Evolutionary conservation across 1,139 yeast species (phyloP).

Genomic region (Taiozyma sp.): DNA sequence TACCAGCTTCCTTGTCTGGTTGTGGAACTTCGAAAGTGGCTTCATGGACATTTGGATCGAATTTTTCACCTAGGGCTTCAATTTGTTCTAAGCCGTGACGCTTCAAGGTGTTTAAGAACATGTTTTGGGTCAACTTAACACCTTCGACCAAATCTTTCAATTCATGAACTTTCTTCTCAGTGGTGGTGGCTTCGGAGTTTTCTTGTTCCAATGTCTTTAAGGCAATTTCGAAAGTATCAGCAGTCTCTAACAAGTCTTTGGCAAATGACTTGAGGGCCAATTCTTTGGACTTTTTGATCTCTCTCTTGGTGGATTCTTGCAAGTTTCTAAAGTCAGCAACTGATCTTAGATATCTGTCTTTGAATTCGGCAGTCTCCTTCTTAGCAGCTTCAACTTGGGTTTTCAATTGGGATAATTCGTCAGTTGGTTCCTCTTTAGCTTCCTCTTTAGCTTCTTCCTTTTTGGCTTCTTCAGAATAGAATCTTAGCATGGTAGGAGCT

Average conservation of each 20-base stretch:
- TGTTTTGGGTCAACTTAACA: conserved; percentile 75
- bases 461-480: conserved; percentile 23
- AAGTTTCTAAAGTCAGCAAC: conserved; percentile 85
- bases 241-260: conserved; percentile 75
- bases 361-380: conserved; percentile 71
- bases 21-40: conserved; percentile 83
- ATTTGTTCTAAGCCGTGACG: conserved; percentile 73
- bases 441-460: conserved; percentile 15
- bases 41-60: conserved; percentile 85
- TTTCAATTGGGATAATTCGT: conserved; percentile 29
- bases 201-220: conserved; percentile 64
- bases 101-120: conserved; percentile 72
- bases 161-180: conserved; percentile 37
- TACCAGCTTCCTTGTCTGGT: conserved; percentile 82
- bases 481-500: conserved; percentile 13
- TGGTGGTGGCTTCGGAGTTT: conserved; percentile 11
- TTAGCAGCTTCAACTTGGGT: conserved; percentile 58
- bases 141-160: conserved; percentile 75
- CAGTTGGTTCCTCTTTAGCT: conserved; percentile 19
- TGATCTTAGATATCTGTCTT: conserved; percentile 73
- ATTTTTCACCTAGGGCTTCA: conserved; percentile 72
- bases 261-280: conserved; percentile 87
- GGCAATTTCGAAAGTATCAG: conserved; percentile 83
- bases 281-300: conserved; percentile 75
- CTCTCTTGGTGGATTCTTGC: conserved; percentile 81